Evolutionary conservation across 306 rosid genomes (phyloP).

Genomic region (Sicyos edulis): DNA sequence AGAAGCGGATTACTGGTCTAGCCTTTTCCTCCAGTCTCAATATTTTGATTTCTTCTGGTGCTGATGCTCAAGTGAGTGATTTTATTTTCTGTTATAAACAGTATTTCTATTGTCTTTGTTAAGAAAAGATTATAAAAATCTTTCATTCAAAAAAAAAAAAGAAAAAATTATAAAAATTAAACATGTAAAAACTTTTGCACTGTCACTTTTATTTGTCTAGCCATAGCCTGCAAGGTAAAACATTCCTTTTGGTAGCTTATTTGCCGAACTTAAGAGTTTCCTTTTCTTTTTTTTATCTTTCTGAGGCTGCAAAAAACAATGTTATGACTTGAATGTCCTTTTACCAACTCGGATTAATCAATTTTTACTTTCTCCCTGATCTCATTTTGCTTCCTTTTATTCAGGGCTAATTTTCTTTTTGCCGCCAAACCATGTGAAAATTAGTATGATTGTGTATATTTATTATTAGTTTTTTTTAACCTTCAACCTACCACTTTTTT

Average conservation of each 20-base stretch:
- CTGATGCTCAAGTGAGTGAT: slow-evolving; percentile 72
- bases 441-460: neutral
- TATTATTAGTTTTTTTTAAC: neutral
- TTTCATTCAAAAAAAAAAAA: too few species aligned
- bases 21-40: slow-evolving; percentile 72
- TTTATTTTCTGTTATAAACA: neutral
- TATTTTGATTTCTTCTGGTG: slow-evolving; percentile 73
- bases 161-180: neutral
- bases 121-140: neutral
- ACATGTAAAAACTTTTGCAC: neutral
- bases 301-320: neutral
- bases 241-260: neutral
- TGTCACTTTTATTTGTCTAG: too few species aligned
- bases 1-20: slow-evolving; percentile 67
- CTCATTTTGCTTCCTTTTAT: neutral
- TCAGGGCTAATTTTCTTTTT: neutral
- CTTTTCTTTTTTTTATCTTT: slow-evolving; percentile 2
- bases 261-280: neutral
- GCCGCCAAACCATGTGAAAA: neutral
- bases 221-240: neutral
- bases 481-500: neutral
- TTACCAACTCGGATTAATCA: neutral
- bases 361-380: neutral
- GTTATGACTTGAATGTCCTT: neutral
- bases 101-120: neutral